A percentile compares a stretch with the other conserved stretches of the same genome.
phyloP scores from a whole-genome alignment of 345 rosid species.

The Turnera subulata region DNA sequence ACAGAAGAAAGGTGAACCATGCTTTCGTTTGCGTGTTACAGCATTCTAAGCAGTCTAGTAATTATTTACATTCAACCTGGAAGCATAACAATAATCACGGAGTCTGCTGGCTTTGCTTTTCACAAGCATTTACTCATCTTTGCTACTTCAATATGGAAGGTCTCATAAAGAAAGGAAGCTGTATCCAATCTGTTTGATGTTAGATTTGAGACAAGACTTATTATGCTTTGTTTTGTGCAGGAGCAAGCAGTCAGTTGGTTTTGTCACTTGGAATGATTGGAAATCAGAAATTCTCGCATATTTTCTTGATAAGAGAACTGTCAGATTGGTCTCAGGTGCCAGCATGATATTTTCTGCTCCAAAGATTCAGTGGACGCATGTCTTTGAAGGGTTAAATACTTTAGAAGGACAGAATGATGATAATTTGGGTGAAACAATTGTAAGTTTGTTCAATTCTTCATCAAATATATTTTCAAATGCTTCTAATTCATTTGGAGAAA shows the following conservation, averaged over 20 bases:
- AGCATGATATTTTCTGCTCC: constrained; percentile 70
- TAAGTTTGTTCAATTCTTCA: constrained; percentile 31
- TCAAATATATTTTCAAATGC: constrained; percentile 3
- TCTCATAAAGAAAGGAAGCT: too few relatives aligned
- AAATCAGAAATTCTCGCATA: constrained; percentile 50
- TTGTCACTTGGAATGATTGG: constrained; percentile 56
- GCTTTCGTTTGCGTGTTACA: too few relatives aligned
- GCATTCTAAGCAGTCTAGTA: too few relatives aligned
- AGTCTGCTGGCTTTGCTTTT: too few relatives aligned
- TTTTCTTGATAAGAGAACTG: constrained; percentile 63
- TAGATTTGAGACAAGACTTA: constrained; percentile 6
- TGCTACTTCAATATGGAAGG: too few relatives aligned
- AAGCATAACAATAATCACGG: too few relatives aligned
- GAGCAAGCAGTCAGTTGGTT: constrained; percentile 34
- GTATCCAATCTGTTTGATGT: not conserved
- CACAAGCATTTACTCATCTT: too few relatives aligned
- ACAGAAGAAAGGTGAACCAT: too few relatives aligned
- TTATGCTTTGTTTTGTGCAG: constrained; percentile 27
- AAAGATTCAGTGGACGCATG: constrained; percentile 51
- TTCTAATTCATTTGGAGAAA: too few relatives aligned
- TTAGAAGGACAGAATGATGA: constrained; percentile 30
- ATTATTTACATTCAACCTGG: too few relatives aligned
- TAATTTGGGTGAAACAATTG: constrained; percentile 43
- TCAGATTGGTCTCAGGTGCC: constrained; percentile 70
- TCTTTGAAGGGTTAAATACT: constrained; percentile 40